These are phyloP conservation scores for Populus alba DNA, from an alignment of 345 rosid species.

Conservation along the genomic window DNA sequence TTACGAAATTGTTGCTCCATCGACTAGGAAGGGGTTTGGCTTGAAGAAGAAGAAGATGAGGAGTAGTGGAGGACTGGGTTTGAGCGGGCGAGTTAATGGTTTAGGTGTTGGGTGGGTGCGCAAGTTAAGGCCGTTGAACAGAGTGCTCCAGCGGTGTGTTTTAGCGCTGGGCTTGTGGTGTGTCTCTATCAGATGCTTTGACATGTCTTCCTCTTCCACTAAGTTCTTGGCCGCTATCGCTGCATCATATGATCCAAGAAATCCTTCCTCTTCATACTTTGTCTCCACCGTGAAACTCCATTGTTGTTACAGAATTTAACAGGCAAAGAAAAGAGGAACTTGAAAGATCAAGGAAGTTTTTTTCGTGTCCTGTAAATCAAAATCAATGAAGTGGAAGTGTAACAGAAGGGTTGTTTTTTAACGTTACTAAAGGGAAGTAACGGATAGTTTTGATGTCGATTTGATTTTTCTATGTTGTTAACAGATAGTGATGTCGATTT, in stretches of 20 bases:
- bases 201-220: slow-evolving; percentile 21
- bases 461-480: too few species aligned
- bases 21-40: background rate
- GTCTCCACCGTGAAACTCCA: too few species aligned
- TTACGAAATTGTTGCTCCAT: background rate
- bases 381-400: too few species aligned
- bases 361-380: too few species aligned
- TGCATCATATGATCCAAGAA: slow-evolving; percentile 21
- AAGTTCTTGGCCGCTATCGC: slow-evolving; percentile 13
- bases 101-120: background rate
- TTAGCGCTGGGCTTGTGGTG: background rate
- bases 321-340: too few species aligned
- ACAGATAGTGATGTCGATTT: too few species aligned
- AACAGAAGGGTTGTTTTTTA: too few species aligned
- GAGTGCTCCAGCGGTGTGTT: background rate
- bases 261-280: slow-evolving; percentile 28
- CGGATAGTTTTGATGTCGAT: too few species aligned
- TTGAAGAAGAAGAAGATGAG: background rate
- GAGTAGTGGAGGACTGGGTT: background rate
- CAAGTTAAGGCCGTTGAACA: background rate
- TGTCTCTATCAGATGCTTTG: slow-evolving; percentile 24
- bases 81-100: background rate
- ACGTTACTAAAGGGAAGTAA: too few species aligned
- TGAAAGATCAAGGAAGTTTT: background rate
- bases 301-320: too few species aligned